phyloP scores from a whole-genome alignment of 2,329 filamentous ascomycete species.

The Cercospora sp. region DNA sequence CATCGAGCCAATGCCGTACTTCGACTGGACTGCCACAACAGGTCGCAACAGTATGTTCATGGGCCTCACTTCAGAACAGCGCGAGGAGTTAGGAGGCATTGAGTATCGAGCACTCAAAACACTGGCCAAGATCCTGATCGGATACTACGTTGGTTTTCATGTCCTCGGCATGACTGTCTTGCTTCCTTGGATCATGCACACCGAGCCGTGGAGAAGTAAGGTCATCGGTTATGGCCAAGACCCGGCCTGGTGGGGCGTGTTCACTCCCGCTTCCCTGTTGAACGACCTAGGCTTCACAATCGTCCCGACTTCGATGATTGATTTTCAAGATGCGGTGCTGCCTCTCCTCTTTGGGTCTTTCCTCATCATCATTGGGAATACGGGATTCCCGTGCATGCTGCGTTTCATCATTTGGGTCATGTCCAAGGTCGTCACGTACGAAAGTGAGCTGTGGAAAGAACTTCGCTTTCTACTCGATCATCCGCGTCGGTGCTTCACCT shows the following conservation, averaged over 20 bases:
- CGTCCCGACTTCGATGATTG: constrained; percentile 90
- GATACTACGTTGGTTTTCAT: constrained; percentile 83
- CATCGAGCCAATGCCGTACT: constrained; percentile 72
- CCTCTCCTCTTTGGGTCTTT: constrained; percentile 77
- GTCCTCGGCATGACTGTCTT: constrained; percentile 72
- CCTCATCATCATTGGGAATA: constrained; percentile 92
- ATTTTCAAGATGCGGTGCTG: constrained; percentile 76
- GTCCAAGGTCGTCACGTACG: constrained; percentile 65
- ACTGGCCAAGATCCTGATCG: constrained; percentile 71
- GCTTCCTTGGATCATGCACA: constrained; percentile 75
- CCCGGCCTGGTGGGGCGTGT: constrained; percentile 86
- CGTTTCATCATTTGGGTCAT: constrained; percentile 86
- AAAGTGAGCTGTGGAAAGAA: constrained; percentile 81
- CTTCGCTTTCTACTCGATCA: constrained; percentile 89
- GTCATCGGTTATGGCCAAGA: constrained; percentile 62
- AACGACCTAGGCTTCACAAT: constrained; percentile 94
- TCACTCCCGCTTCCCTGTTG: constrained; percentile 83
- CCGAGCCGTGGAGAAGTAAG: constrained; percentile 61
- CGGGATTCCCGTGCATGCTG: constrained; percentile 91
- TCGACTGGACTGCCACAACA: constrained; percentile 91
- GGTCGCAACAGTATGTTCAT: constrained; percentile 92
- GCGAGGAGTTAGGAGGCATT: constrained; percentile 92
- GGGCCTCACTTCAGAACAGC: constrained; percentile 82
- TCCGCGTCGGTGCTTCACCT: constrained; percentile 90
- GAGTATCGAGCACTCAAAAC: constrained; percentile 93